Percentiles rank a stretch among this genome's conserved stretches.
phyloP scores from a whole-genome alignment of 495 filamentous ascomycete species.

The Xylaria sp. region DNA sequence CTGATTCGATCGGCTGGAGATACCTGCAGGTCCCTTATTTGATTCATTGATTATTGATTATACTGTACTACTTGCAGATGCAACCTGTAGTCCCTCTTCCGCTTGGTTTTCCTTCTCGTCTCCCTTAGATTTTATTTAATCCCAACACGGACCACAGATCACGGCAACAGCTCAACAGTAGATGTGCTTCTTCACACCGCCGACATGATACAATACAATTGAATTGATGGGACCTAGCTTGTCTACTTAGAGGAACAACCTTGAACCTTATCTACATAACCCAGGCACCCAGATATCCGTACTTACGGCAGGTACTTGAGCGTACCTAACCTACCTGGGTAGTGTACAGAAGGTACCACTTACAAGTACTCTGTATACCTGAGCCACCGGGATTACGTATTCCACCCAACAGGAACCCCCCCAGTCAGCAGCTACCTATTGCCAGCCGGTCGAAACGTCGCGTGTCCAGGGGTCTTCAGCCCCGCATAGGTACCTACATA shows the following conservation, averaged over 20 bases:
- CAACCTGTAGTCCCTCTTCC: neutral
- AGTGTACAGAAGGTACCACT: no score
- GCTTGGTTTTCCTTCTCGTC: neutral
- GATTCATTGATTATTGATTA: neutral
- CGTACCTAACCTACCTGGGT: neutral
- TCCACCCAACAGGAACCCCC: neutral
- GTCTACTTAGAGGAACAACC: no score
- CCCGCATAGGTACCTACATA: conserved; percentile 16
- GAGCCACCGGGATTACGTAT: conserved; percentile 3
- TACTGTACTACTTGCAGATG: neutral
- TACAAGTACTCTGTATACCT: neutral
- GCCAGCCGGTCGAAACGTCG: conserved; percentile 13
- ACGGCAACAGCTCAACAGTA: neutral
- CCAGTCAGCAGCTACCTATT: neutral
- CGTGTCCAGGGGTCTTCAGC: conserved; percentile 13
- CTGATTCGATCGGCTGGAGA: conserved; percentile 1
- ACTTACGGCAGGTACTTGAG: neutral
- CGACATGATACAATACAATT: neutral
- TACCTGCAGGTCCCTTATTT: conserved; percentile 8
- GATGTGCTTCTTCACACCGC: neutral
- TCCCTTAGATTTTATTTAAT: neutral
- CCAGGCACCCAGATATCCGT: neutral
- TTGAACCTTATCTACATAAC: no score
- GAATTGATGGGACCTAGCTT: no score
- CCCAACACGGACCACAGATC: neutral